Evolutionary conservation across 2,329 filamentous ascomycete genomes (phyloP).

Genomic region (Mycocentrospora acerina): DNA sequence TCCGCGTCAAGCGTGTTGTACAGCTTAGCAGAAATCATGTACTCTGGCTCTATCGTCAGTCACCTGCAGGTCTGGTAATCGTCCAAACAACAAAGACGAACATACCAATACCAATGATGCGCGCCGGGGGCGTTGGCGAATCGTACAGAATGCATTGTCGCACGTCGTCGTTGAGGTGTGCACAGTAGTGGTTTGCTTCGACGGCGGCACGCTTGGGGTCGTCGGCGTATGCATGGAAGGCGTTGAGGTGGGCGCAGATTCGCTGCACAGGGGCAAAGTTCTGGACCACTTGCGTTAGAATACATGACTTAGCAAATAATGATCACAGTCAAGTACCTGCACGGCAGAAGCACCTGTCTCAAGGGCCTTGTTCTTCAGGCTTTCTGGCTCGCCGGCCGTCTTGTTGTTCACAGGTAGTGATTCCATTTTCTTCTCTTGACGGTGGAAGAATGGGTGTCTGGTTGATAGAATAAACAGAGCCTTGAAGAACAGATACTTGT

Average conservation of each 20-base stretch:
- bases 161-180: slow-evolving; percentile 74
- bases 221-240: slow-evolving; percentile 80
- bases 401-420: slow-evolving; percentile 43
- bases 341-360: slow-evolving; percentile 62
- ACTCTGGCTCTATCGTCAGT: slow-evolving; percentile 55
- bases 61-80: not conserved
- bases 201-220: slow-evolving; percentile 65
- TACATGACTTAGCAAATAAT: not conserved
- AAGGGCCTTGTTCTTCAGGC: slow-evolving; percentile 59
- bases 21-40: slow-evolving; percentile 75
- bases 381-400: slow-evolving; percentile 53
- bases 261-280: slow-evolving; percentile 71
- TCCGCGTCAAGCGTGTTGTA: slow-evolving; percentile 65
- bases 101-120: slow-evolving; percentile 69
- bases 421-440: slow-evolving; percentile 30
- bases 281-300: slow-evolving; percentile 35
- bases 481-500: not conserved
- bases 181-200: slow-evolving; percentile 83
- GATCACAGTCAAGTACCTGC: no score
- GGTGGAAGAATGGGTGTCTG: not conserved
- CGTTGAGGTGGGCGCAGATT: slow-evolving; percentile 81
- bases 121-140: slow-evolving; percentile 63
- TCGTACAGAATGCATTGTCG: slow-evolving; percentile 88
- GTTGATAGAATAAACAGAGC: no score
- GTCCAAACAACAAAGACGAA: slow-evolving; percentile 1